Percentiles rank a stretch among this genome's conserved stretches.
These are phyloP conservation scores for Rosa rugosa DNA, from an alignment of 306 rosid species.

Conservation along the genomic window DNA sequence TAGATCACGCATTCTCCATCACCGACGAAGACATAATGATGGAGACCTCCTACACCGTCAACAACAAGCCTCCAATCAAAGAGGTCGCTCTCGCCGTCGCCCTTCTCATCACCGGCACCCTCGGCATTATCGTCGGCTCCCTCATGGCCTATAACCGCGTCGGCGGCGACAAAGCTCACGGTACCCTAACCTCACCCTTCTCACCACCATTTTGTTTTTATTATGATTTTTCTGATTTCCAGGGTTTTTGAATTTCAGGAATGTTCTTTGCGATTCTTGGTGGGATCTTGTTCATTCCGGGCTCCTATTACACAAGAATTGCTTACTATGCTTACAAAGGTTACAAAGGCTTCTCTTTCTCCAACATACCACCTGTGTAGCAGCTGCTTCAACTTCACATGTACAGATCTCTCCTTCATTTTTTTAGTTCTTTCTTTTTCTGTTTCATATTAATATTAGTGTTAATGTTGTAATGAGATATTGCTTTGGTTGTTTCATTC, in stretches of 20 bases:
- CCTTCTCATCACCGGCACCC: conserved; percentile 76
- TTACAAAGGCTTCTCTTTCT: conserved; percentile 93
- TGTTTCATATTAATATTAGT: background rate
- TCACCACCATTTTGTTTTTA: background rate
- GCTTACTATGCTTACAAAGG: conserved; percentile 98
- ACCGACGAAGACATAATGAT: conserved; percentile 93
- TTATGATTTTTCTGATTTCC: background rate
- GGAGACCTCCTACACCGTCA: conserved; percentile 72
- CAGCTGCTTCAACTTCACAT: conserved; percentile 9
- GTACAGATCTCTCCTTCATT: conserved; percentile 34
- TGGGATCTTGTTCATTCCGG: conserved; percentile 82
- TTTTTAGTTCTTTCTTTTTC: background rate
- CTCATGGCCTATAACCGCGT: conserved; percentile 81
- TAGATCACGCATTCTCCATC: conserved; percentile 94
- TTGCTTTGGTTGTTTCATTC: background rate
- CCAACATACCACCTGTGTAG: conserved; percentile 88
- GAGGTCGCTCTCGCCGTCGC: conserved; percentile 95
- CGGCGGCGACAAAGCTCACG: conserved; percentile 96
- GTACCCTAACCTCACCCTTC: conserved; percentile 35
- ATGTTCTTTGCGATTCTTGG: conserved; percentile 89
- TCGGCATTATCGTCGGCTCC: conserved; percentile 72
- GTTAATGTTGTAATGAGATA: background rate
- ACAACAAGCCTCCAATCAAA: conserved; percentile 79
- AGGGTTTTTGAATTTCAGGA: conserved; percentile 44
- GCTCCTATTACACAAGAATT: conserved; percentile 93